phyloP scores from a whole-genome alignment of 2,329 filamentous ascomycete species.

The Cladosporium halotolerans region DNA sequence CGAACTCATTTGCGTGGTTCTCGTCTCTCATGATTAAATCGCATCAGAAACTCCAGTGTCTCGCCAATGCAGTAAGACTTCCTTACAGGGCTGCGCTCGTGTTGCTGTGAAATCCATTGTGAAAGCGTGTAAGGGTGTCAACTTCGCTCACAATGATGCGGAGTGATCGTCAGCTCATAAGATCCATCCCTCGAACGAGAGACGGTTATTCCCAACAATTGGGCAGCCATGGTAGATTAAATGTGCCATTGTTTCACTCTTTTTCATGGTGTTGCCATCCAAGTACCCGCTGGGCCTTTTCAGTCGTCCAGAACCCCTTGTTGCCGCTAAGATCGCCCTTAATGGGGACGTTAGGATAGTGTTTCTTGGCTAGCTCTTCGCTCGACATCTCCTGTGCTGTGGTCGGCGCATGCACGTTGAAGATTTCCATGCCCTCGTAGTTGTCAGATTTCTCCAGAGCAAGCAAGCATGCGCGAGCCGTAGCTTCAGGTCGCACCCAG shows the following conservation, averaged over 20 bases:
- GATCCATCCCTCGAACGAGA: no score
- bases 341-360: conserved; percentile 23
- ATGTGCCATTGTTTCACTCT: conserved; percentile 6
- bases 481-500: conserved; percentile 32
- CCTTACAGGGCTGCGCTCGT: no score
- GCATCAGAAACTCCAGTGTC: no score
- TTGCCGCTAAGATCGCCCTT: conserved; percentile 19
- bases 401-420: conserved; percentile 32
- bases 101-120: no score
- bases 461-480: conserved; percentile 32
- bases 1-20: no score
- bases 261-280: conserved; percentile 25
- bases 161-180: no score
- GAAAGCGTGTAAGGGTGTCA: no score
- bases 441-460: conserved; percentile 29
- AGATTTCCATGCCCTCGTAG: conserved; percentile 30
- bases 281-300: conserved; percentile 21
- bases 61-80: no score
- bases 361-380: conserved; percentile 23
- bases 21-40: no score
- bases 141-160: no score
- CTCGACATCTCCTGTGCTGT: conserved; percentile 22
- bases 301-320: conserved; percentile 22
- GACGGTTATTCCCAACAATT: no score
- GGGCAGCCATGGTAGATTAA: no score